These are phyloP conservation scores for Cordyceps sp. DNA, from an alignment of 2,329 filamentous ascomycete genomes.

Conservation along the genomic window DNA sequence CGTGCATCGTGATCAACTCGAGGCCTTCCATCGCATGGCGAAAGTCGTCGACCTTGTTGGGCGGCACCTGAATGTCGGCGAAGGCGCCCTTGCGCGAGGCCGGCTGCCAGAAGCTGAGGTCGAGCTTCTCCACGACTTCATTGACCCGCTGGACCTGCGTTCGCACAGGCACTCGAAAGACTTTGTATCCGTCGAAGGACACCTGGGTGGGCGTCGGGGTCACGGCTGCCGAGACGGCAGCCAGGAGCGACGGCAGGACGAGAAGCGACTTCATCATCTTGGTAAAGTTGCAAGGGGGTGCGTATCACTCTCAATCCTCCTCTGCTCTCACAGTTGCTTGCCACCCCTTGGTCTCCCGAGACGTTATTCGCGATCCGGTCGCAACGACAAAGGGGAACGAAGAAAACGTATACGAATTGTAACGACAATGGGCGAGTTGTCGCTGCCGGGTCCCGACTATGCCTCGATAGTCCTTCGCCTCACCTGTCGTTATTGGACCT, in stretches of 20 bases:
- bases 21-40: constrained; percentile 13
- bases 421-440: too few species aligned
- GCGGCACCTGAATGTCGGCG: constrained; percentile 24
- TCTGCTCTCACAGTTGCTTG: too few species aligned
- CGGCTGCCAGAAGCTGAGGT: constrained; percentile 20
- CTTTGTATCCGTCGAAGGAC: constrained; percentile 26
- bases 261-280: constrained; percentile 6
- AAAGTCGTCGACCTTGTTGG: constrained; percentile 16
- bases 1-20: constrained; percentile 17
- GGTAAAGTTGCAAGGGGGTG: too few species aligned
- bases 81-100: constrained; percentile 13
- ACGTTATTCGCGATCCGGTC: too few species aligned
- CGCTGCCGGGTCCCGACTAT: too few species aligned
- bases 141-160: constrained; percentile 15
- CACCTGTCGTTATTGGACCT: too few species aligned
- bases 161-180: constrained; percentile 22
- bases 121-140: constrained; percentile 16
- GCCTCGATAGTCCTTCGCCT: too few species aligned
- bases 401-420: too few species aligned
- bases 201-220: constrained; percentile 6
- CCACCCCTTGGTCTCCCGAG: too few species aligned
- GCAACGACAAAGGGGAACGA: too few species aligned
- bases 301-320: too few species aligned
- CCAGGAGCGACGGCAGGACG: constrained; percentile 5
- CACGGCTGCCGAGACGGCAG: constrained; percentile 4